Evolutionary conservation across 345 rosid species (phyloP).

Genomic region (Brassica cretica): DNA sequence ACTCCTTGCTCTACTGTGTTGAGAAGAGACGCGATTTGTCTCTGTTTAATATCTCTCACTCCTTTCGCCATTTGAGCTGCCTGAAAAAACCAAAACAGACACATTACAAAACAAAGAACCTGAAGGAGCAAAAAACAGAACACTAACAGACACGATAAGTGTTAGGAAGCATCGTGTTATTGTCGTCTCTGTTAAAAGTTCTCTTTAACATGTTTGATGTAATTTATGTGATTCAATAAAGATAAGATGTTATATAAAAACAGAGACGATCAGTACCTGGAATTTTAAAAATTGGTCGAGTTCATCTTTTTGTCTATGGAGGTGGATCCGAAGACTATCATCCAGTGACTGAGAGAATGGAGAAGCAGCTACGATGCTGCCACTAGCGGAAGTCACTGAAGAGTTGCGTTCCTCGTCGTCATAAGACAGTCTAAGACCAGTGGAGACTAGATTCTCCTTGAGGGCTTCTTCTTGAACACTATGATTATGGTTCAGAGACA

Average conservation of each 20-base stretch:
- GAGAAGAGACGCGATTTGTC: slow-evolving; percentile 56
- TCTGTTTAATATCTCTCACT: slow-evolving; percentile 53
- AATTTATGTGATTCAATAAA: too few species aligned
- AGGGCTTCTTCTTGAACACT: slow-evolving; percentile 45
- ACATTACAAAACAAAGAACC: slow-evolving; percentile 19
- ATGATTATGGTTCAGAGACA: slow-evolving; percentile 48
- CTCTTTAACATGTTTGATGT: too few species aligned
- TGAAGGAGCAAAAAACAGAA: not conserved
- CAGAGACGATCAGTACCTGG: slow-evolving; percentile 48
- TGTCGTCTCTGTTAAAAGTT: too few species aligned
- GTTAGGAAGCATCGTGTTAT: too few species aligned
- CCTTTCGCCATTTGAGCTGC: slow-evolving; percentile 63
- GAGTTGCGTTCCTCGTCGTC: slow-evolving; percentile 79
- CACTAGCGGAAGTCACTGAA: slow-evolving; percentile 58
- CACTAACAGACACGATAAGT: not conserved
- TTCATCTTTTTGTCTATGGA: slow-evolving; percentile 64
- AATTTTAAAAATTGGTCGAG: slow-evolving; percentile 53
- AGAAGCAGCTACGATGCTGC: slow-evolving; percentile 42
- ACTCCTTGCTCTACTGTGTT: slow-evolving; percentile 57
- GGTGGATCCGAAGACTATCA: slow-evolving; percentile 49
- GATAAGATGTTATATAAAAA: not conserved
- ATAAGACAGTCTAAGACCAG: slow-evolving; percentile 63
- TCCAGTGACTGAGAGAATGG: slow-evolving; percentile 52
- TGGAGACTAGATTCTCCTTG: slow-evolving; percentile 64
- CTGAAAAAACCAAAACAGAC: slow-evolving; percentile 36